Base-by-base conservation (phyloP, 1,284 basidiomycete genomes). In the Microbotryum saponariae region DNA sequence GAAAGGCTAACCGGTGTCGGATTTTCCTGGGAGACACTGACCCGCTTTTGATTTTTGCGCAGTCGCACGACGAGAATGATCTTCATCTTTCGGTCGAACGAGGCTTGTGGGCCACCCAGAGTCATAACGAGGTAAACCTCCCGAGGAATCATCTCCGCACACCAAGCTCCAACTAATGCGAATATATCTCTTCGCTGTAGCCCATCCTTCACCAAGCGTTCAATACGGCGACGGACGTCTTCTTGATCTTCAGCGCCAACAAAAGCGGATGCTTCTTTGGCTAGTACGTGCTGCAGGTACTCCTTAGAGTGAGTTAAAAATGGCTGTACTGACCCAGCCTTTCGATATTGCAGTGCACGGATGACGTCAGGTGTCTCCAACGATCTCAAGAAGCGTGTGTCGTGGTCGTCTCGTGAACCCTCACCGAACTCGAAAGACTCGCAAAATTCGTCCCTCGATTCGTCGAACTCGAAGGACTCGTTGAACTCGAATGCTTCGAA, bases 181-280 rank as follows among this genome's bases (percentile, higher is more conserved):
- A 10, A 48, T 23, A n/a, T 56, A 54, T 47, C 31, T 46, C 2
- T 8, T 31, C n/a, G 29, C 56, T 70, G 20, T 42, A 62, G 63
- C 70, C 71, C 16, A 74, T 77, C 1, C 70, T 77, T 31, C 91
- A 97, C 70, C 90, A 91, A 74, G 92, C 93, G 0, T 97, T 82
- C 76, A 83, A 91, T 45, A 94, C 89, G 8, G 88, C 88, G 68
- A 82, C 83, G 70, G 85, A 90, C 20, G 92, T 96, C 6, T 87
- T 82, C 71, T 81, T 97, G 51, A 85, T 97, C 68, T 96, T 96
- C 72, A 84, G 91, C 50, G 92, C 90, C 29, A 97, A 97, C 77
- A 88, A 88, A 74, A 89, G 88, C 56, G 87, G 89, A 25, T 63
- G 71, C 37, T 75, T 75, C 60, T 74, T 71, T 54, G 53, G 58